Percentiles rank a stretch among this genome's conserved stretches.
phyloP scores from a whole-genome alignment of 2,329 filamentous ascomycete genomes.

The Aspergillus texensis region DNA sequence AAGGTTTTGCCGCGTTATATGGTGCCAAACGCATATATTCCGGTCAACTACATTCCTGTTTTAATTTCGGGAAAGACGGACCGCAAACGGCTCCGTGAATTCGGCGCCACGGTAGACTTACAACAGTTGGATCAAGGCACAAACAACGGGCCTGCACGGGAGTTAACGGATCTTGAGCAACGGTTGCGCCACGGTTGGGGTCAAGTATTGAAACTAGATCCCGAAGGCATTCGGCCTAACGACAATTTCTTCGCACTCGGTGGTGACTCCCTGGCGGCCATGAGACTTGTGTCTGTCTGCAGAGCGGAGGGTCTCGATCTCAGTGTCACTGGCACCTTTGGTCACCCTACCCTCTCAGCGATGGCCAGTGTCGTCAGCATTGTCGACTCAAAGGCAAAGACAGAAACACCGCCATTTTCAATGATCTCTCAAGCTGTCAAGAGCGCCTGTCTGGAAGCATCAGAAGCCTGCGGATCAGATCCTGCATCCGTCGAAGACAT shows the following conservation, averaged over 20 bases:
- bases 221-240: slow-evolving; percentile 36
- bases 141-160: slow-evolving; percentile 19
- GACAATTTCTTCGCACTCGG: slow-evolving; percentile 44
- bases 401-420: slow-evolving; percentile 30
- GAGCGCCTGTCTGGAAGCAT: slow-evolving; percentile 40
- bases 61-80: slow-evolving; percentile 50
- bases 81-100: slow-evolving; percentile 39
- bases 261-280: slow-evolving; percentile 39
- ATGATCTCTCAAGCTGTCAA: slow-evolving; percentile 37
- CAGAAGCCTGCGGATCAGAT: slow-evolving; percentile 36
- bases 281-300: slow-evolving; percentile 38
- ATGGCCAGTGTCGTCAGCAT: slow-evolving; percentile 47
- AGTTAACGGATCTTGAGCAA: slow-evolving; percentile 36
- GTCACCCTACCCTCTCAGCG: slow-evolving; percentile 34
- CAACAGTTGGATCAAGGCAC: slow-evolving; percentile 32
- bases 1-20: slow-evolving; percentile 37
- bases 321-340: slow-evolving; percentile 40
- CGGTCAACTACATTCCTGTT: slow-evolving; percentile 45
- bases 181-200: slow-evolving; percentile 39
- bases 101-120: slow-evolving; percentile 38
- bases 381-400: slow-evolving; percentile 29
- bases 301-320: slow-evolving; percentile 34
- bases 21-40: slow-evolving; percentile 47
- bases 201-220: slow-evolving; percentile 32
- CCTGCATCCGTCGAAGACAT: slow-evolving; percentile 40